Conservation (phyloP, 2,329 filamentous ascomycete genomes). For the Bipolaris bicolor region DNA sequence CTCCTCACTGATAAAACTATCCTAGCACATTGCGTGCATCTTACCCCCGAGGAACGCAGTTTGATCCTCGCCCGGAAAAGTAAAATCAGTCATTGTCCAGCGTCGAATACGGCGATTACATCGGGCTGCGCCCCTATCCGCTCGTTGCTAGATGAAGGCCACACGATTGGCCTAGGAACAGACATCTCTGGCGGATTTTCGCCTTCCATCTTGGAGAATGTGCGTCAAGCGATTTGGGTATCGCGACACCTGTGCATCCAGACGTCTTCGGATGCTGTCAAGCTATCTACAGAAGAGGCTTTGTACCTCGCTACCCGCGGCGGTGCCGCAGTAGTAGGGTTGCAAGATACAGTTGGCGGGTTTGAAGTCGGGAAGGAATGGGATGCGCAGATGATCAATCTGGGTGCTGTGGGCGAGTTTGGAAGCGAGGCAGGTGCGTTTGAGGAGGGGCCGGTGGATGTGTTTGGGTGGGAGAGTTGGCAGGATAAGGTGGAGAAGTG, state of each 20-base stretch:
- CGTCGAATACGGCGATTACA: slow-evolving; percentile 81
- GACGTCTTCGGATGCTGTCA: slow-evolving; percentile 53
- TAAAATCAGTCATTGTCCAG: slow-evolving; percentile 85
- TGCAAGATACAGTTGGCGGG: slow-evolving; percentile 73
- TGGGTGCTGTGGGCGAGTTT: slow-evolving; percentile 56
- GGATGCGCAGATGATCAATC: slow-evolving; percentile 83
- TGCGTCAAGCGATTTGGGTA: slow-evolving; percentile 78
- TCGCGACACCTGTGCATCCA: slow-evolving; percentile 72
- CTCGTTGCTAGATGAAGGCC: slow-evolving; percentile 72
- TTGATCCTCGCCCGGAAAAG: slow-evolving; percentile 66
- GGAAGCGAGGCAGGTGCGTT: slow-evolving; percentile 47
- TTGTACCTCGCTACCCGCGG: slow-evolving; percentile 87
- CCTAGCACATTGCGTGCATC: slow-evolving; percentile 83
- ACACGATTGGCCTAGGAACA: slow-evolving; percentile 85
- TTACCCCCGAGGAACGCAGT: slow-evolving; percentile 68
- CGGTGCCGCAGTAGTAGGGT: slow-evolving; percentile 79
- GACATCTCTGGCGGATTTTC: slow-evolving; percentile 91
- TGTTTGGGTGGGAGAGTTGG: slow-evolving; percentile 94
- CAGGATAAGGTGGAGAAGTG: slow-evolving; percentile 88
- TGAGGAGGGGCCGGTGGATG: slow-evolving; percentile 72
- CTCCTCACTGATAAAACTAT: slow-evolving; percentile 77
- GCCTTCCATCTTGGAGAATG: slow-evolving; percentile 80
- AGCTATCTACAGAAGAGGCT: slow-evolving; percentile 83
- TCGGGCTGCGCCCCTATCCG: slow-evolving; percentile 80
- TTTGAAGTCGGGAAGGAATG: slow-evolving; percentile 89